phyloP scores from a whole-genome alignment of 371 early-diverging fungal genomes.

The Scutellospora calospora region DNA sequence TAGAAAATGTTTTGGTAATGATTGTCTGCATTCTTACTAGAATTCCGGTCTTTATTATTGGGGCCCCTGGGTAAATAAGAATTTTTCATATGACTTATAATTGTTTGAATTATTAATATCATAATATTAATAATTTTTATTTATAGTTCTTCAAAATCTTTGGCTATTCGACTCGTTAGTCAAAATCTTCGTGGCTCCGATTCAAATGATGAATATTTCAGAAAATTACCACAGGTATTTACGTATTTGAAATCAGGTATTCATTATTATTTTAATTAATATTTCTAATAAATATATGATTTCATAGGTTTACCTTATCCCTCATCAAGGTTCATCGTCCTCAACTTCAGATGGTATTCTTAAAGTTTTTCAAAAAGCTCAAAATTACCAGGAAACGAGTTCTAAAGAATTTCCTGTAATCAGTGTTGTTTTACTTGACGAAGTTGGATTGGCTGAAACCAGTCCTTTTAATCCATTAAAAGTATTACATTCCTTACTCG shows the following conservation, averaged over 20 bases:
- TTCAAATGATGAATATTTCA: conserved; percentile 44
- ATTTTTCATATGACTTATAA: not conserved
- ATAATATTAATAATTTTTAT: not conserved
- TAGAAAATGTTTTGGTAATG: conserved; percentile 44
- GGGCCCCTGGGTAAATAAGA: conserved; percentile 39
- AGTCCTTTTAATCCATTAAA: conserved; percentile 46
- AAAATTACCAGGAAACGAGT: conserved; percentile 29
- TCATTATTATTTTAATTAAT: not conserved
- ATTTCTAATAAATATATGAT: not conserved
- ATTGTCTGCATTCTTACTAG: conserved; percentile 44
- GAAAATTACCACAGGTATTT: conserved; percentile 40
- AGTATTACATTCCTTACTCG: conserved; percentile 44
- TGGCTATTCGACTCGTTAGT: conserved; percentile 42
- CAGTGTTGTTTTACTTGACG: conserved; percentile 45
- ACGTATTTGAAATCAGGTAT: not conserved
- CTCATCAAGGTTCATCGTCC: conserved; percentile 45
- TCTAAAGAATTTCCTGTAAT: conserved; percentile 38
- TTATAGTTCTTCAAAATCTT: conserved; percentile 37
- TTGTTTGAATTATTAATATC: not conserved
- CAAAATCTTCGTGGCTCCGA: conserved; percentile 45
- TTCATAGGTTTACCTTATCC: conserved; percentile 38
- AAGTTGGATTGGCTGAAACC: conserved; percentile 46
- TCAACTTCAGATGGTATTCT: conserved; percentile 45
- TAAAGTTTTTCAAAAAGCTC: conserved; percentile 44
- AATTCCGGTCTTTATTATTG: conserved; percentile 43